Evolutionary conservation across 2,329 filamentous ascomycete genomes (phyloP).

Genomic region (Trichoderma koningiopsis): DNA sequence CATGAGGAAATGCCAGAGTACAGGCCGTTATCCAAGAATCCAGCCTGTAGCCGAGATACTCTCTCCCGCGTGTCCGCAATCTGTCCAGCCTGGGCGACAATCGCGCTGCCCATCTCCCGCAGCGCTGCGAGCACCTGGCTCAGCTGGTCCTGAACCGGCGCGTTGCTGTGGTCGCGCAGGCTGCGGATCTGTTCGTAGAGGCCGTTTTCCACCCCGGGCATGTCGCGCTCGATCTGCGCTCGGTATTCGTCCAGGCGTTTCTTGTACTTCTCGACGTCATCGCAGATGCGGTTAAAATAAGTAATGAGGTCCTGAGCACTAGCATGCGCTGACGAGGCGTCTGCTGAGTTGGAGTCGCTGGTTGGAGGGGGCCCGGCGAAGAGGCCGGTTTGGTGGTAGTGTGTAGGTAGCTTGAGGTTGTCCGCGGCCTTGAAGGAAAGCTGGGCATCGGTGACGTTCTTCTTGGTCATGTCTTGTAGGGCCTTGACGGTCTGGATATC

Average conservation of each 20-base stretch:
- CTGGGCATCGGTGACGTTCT: constrained; percentile 69
- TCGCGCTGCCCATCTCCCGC: constrained; percentile 45
- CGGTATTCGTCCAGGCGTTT: constrained; percentile 48
- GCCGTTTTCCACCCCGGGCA: constrained; percentile 51
- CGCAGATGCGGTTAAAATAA: constrained; percentile 49
- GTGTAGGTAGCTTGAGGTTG: constrained; percentile 69
- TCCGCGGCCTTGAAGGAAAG: constrained; percentile 74
- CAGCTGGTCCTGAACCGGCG: constrained; percentile 42
- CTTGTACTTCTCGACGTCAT: constrained; percentile 49
- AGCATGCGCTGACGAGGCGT: constrained; percentile 42
- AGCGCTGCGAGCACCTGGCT: constrained; percentile 43
- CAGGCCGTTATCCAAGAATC: constrained; percentile 43
- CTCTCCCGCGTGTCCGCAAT: constrained; percentile 48
- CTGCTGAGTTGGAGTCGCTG: constrained; percentile 34
- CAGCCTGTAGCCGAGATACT: constrained; percentile 45
- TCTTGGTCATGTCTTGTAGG: constrained; percentile 60
- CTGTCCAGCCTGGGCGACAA: constrained; percentile 46
- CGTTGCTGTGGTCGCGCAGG: constrained; percentile 40
- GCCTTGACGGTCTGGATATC: constrained; percentile 67
- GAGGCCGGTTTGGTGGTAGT: constrained; percentile 53
- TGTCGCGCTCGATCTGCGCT: constrained; percentile 50
- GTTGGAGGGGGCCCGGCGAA: constrained; percentile 42
- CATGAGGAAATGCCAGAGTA: constrained; percentile 41
- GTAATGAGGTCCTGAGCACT: constrained; percentile 48
- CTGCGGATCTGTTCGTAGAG: constrained; percentile 48